phyloP scores from a whole-genome alignment of 768 basidiomycete species.

The Tylopilus sp. region DNA sequence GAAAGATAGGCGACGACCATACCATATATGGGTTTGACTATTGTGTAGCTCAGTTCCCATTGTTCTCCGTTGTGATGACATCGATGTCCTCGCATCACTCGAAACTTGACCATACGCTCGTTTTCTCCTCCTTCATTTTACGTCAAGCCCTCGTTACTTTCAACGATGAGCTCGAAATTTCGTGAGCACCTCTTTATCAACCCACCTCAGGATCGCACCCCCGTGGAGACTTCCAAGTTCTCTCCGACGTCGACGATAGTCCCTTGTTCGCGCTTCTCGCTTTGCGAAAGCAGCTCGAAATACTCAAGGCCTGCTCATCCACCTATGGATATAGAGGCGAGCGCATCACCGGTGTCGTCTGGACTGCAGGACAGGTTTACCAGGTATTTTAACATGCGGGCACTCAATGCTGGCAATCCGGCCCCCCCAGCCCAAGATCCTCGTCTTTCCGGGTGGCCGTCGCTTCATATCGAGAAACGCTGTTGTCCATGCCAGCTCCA shows the following conservation, averaged over 20 bases:
- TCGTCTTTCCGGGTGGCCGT: constrained; percentile 33
- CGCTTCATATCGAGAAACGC: constrained; percentile 38
- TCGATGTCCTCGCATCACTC: neutral
- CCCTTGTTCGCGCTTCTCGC: constrained; percentile 27
- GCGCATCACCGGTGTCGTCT: constrained; percentile 15
- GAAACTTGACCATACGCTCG: constrained; percentile 9
- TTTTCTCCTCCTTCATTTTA: constrained; percentile 5
- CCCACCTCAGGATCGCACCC: constrained; percentile 8
- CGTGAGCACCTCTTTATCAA: constrained; percentile 30
- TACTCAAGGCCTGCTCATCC: neutral
- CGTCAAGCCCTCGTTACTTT: neutral
- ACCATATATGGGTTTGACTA: constrained; percentile 12
- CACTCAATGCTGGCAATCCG: constrained; percentile 22
- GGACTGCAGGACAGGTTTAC: constrained; percentile 33
- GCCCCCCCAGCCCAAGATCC: constrained; percentile 26
- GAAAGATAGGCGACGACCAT: constrained; percentile 4
- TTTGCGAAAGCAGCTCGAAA: constrained; percentile 17
- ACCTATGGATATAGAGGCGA: constrained; percentile 27
- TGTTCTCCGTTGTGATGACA: constrained; percentile 15
- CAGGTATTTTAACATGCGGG: constrained; percentile 36
- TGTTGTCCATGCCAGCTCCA: constrained; percentile 21
- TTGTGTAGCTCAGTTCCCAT: constrained; percentile 16
- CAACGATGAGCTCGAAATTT: constrained; percentile 29
- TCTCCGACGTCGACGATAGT: constrained; percentile 41
- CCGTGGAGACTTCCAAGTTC: constrained; percentile 37